Evolutionary conservation across 306 rosid genomes (phyloP).

Genomic region (Cucurbita ficifolia): DNA sequence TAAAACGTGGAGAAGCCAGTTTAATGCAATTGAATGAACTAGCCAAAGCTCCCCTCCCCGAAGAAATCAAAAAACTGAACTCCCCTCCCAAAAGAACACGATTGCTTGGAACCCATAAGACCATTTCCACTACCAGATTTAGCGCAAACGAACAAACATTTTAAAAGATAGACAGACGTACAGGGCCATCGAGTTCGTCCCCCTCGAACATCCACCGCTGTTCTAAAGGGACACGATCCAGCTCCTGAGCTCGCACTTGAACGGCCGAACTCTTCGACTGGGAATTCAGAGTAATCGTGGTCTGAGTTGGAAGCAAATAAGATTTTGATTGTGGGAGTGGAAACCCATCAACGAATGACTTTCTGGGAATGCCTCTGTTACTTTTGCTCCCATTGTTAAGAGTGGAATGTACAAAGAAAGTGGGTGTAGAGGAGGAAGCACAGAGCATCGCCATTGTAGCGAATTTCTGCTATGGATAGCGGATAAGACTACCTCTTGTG

Average conservation of each 20-base stretch:
- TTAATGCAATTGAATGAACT: not conserved
- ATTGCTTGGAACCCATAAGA: not conserved
- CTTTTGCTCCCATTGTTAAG: not conserved
- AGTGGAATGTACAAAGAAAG: not conserved
- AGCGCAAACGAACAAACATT: not conserved
- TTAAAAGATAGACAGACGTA: constrained; percentile 9
- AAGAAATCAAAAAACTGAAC: not conserved
- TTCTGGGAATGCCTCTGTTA: not conserved
- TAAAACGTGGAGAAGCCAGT: not conserved
- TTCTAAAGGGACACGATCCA: constrained; percentile 27
- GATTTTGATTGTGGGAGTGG: not conserved
- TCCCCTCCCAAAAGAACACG: not conserved
- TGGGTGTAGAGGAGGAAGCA: constrained; percentile 7
- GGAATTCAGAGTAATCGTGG: not conserved
- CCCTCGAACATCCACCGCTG: constrained; percentile 68
- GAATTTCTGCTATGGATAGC: not conserved
- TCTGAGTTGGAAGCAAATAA: not conserved
- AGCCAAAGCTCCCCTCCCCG: no score
- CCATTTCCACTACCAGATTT: not conserved
- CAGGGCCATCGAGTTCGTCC: constrained; percentile 72
- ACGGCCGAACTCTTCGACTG: constrained; percentile 6
- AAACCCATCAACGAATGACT: not conserved
- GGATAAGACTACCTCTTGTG: not conserved
- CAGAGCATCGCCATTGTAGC: constrained; percentile 10
- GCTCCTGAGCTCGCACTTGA: constrained; percentile 30